Conservation (phyloP, 2,329 filamentous ascomycete species). For the Aspergillus hiratsukae region DNA sequence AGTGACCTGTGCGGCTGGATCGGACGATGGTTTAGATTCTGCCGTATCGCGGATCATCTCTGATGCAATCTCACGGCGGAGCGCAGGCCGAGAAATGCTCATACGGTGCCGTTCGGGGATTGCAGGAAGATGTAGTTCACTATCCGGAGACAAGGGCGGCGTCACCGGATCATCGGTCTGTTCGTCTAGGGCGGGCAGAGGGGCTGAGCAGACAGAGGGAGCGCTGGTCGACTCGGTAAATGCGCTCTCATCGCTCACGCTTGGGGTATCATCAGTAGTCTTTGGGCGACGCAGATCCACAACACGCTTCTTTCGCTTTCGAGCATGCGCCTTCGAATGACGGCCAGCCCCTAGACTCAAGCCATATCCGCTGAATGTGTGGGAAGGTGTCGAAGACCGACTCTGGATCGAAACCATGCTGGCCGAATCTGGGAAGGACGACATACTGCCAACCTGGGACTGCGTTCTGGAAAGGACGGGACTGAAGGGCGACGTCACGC, state of each 20-base stretch:
- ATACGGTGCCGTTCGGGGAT: slow-evolving; percentile 32
- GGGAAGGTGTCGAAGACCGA: slow-evolving; percentile 40
- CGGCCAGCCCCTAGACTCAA: slow-evolving; percentile 38
- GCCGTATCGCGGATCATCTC: slow-evolving; percentile 18
- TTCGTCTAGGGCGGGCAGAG: slow-evolving; percentile 57
- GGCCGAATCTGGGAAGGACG: slow-evolving; percentile 69
- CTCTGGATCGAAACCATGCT: slow-evolving; percentile 65
- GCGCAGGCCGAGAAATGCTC: slow-evolving; percentile 24
- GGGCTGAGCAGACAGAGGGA: slow-evolving; percentile 49
- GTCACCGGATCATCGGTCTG: slow-evolving; percentile 53
- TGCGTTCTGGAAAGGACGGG: slow-evolving; percentile 58
- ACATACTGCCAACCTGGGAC: slow-evolving; percentile 61
- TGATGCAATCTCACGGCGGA: slow-evolving; percentile 20
- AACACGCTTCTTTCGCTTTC: slow-evolving; percentile 46
- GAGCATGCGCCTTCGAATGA: slow-evolving; percentile 42
- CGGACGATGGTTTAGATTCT: slow-evolving; percentile 23
- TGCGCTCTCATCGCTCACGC: slow-evolving; percentile 40
- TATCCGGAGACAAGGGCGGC: slow-evolving; percentile 47
- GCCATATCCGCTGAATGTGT: slow-evolving; percentile 37
- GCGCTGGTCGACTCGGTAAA: slow-evolving; percentile 39
- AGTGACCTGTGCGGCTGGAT: slow-evolving; percentile 14
- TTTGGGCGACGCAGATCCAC: slow-evolving; percentile 44
- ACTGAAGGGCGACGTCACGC: slow-evolving; percentile 39
- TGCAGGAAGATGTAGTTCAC: slow-evolving; percentile 26
- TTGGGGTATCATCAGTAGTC: slow-evolving; percentile 37